These are phyloP conservation scores for Waltiozyma solani DNA, from an alignment of 1,139 yeast species.

Conservation along the genomic window DNA sequence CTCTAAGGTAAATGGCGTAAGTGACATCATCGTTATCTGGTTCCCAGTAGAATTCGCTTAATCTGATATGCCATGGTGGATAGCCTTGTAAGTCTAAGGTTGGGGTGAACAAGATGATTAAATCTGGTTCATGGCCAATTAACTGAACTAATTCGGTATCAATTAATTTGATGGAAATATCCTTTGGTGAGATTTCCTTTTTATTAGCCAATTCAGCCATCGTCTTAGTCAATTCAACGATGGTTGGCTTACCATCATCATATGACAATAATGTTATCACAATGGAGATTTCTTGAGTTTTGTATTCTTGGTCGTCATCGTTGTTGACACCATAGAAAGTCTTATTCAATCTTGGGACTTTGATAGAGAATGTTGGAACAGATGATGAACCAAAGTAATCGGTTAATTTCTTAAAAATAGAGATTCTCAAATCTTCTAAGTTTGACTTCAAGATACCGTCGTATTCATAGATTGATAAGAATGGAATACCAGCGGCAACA, in stretches of 20 bases:
- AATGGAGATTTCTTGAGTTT: conserved; percentile 33
- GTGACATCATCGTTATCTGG: conserved; percentile 72
- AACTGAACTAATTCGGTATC: conserved; percentile 67
- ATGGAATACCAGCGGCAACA: conserved; percentile 70
- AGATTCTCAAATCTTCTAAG: conserved; percentile 47
- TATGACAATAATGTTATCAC: conserved; percentile 58
- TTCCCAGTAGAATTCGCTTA: conserved; percentile 87
- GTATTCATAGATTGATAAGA: conserved; percentile 68
- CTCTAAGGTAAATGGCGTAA: conserved; percentile 80
- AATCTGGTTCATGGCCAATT: conserved; percentile 87
- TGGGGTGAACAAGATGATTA: conserved; percentile 80
- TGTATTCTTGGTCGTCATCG: conserved; percentile 22
- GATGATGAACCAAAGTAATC: conserved; percentile 67
- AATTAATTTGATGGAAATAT: conserved; percentile 63
- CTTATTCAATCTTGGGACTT: conserved; percentile 52
- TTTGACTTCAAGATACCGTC: conserved; percentile 55
- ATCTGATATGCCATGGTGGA: conserved; percentile 96
- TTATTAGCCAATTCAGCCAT: conserved; percentile 67
- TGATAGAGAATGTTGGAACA: conserved; percentile 50
- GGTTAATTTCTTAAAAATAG: conserved; percentile 50
- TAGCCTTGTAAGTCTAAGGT: conserved; percentile 80
- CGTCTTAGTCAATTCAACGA: conserved; percentile 80
- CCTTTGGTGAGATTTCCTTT: conserved; percentile 52
- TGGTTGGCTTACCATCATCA: conserved; percentile 83
- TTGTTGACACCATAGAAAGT: conserved; percentile 33